A percentile compares a stretch with the other conserved stretches of the same genome.
phyloP scores from a whole-genome alignment of 192 early-diverging fungal genomes.

The Lobosporangium transversale region DNA sequence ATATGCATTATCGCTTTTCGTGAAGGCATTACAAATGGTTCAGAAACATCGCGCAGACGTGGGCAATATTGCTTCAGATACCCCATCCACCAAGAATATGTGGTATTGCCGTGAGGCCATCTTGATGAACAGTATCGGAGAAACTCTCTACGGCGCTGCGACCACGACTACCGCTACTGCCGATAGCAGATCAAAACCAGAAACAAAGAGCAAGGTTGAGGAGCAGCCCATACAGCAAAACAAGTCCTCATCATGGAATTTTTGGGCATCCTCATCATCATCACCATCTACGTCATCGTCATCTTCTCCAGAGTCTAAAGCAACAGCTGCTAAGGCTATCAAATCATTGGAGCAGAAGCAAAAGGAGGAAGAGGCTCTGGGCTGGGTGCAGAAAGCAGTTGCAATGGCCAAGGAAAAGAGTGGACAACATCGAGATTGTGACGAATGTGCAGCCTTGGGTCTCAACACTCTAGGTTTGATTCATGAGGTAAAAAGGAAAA shows the following conservation, averaged over 20 bases:
- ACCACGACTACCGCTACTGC: background rate
- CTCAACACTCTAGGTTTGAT: constrained; percentile 62
- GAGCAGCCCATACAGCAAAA: constrained; percentile 2
- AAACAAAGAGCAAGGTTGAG: background rate
- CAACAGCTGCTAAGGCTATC: background rate
- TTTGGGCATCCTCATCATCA: constrained; percentile 31
- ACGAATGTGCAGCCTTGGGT: constrained; percentile 64
- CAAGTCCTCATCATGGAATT: constrained; percentile 34
- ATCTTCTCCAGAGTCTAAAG: background rate
- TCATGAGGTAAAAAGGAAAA: constrained; percentile 53
- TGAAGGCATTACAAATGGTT: constrained; percentile 53
- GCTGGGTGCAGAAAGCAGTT: constrained; percentile 65
- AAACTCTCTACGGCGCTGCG: constrained; percentile 56
- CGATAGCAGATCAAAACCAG: background rate
- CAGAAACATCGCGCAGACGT: constrained; percentile 23
- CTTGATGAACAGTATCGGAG: constrained; percentile 61
- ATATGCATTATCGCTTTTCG: constrained; percentile 58
- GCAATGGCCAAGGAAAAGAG: constrained; percentile 51
- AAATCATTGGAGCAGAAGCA: constrained; percentile 18
- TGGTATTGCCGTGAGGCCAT: constrained; percentile 63
- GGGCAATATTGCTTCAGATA: no score
- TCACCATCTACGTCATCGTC: background rate
- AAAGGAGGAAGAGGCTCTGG: constrained; percentile 62
- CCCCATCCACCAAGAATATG: background rate
- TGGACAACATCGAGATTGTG: constrained; percentile 55